phyloP scores from a whole-genome alignment of 306 rosid genomes.

The Begonia peltatifolia region DNA sequence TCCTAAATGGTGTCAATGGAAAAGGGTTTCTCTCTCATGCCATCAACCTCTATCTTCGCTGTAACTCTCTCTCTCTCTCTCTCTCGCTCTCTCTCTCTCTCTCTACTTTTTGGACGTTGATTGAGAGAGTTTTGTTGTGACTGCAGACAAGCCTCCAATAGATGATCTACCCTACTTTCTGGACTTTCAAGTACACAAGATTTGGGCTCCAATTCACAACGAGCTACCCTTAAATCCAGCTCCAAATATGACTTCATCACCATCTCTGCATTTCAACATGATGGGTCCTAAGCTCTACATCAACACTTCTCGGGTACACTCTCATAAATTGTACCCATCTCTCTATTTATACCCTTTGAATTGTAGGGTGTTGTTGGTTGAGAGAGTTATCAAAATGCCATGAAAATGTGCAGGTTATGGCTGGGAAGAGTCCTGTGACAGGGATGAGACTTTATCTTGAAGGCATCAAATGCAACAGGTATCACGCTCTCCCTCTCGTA shows the following conservation, averaged over 20 bases:
- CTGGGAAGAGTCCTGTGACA: slow-evolving; percentile 60
- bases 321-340: too few relatives aligned
- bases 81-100: not conserved
- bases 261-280: slow-evolving; percentile 46
- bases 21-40: slow-evolving; percentile 81
- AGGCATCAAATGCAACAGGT: slow-evolving; percentile 91
- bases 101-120: too few relatives aligned
- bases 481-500: not conserved
- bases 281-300: slow-evolving; percentile 79
- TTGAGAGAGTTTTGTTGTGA: not conserved
- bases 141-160: slow-evolving; percentile 74
- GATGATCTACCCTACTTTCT: slow-evolving; percentile 72
- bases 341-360: too few relatives aligned
- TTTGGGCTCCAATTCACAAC: slow-evolving; percentile 84
- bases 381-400: not conserved
- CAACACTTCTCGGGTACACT: slow-evolving; percentile 42
- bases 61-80: slow-evolving; percentile 26
- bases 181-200: slow-evolving; percentile 65
- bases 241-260: slow-evolving; percentile 32
- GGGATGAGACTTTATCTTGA: slow-evolving; percentile 88
- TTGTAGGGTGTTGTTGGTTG: too few relatives aligned
- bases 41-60: slow-evolving; percentile 82
- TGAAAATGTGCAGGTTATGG: slow-evolving; percentile 31
- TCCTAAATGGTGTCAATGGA: slow-evolving; percentile 65
- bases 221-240: slow-evolving; percentile 58